These are phyloP conservation scores for Penicillium sclerotiorum DNA, from an alignment of 2,329 filamentous ascomycete species.

Conservation along the genomic window DNA sequence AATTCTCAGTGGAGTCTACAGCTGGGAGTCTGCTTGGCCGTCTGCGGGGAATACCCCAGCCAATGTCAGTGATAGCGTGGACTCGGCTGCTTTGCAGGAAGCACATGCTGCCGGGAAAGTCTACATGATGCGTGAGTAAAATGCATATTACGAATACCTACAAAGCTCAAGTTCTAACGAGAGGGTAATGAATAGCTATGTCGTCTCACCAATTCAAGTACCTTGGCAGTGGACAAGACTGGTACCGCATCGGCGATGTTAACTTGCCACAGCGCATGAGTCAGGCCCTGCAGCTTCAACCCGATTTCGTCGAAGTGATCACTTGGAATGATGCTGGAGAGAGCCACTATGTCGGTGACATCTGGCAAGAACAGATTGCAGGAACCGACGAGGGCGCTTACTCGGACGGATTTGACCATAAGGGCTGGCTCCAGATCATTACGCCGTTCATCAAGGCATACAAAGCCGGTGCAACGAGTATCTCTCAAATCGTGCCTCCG, in stretches of 20 bases:
- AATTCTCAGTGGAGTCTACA: slow-evolving; percentile 39
- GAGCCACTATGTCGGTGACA: slow-evolving; percentile 45
- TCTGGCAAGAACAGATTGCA: slow-evolving; percentile 34
- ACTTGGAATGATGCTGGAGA: slow-evolving; percentile 48
- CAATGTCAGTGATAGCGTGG: slow-evolving; percentile 33
- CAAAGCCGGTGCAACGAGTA: slow-evolving; percentile 33
- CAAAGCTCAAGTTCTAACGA: too few species aligned
- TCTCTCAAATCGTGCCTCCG: slow-evolving; percentile 20
- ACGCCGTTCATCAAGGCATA: slow-evolving; percentile 41
- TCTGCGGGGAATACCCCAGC: slow-evolving; percentile 18
- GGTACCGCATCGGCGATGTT: slow-evolving; percentile 40
- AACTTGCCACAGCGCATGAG: slow-evolving; percentile 39
- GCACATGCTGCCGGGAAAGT: slow-evolving; percentile 34
- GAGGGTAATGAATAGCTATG: too few species aligned
- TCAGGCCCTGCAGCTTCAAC: slow-evolving; percentile 35
- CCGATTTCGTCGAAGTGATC: slow-evolving; percentile 44
- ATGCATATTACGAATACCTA: too few species aligned
- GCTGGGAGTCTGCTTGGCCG: slow-evolving; percentile 43
- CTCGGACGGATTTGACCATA: slow-evolving; percentile 37
- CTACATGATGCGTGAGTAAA: slow-evolving; percentile 43
- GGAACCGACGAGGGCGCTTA: slow-evolving; percentile 32
- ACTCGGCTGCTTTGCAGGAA: slow-evolving; percentile 31
- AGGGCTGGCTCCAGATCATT: slow-evolving; percentile 39
- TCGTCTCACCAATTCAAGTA: slow-evolving; percentile 46
- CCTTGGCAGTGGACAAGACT: slow-evolving; percentile 1